These are phyloP conservation scores for Ceratobasidium sp. DNA, from an alignment of 1,284 basidiomycete species.

Conservation along the genomic window DNA sequence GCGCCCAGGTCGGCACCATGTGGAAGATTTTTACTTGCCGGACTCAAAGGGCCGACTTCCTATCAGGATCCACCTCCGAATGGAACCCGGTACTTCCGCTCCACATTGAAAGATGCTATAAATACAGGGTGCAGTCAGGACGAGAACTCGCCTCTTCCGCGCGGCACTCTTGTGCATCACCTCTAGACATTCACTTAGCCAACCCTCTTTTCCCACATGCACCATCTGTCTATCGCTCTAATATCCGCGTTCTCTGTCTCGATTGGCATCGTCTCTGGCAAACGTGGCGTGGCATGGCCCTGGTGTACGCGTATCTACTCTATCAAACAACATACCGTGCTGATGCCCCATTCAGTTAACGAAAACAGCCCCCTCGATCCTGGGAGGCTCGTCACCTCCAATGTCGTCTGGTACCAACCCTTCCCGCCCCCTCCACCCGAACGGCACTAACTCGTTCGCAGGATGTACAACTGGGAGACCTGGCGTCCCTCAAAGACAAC, in stretches of 20 bases:
- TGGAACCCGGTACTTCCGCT: neutral
- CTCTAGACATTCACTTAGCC: neutral
- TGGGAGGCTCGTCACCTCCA: conserved; percentile 14
- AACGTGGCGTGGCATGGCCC: conserved; percentile 42
- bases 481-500: conserved; percentile 37
- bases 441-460: neutral
- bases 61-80: neutral
- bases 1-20: neutral
- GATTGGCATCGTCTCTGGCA: neutral
- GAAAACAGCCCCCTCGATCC: neutral
- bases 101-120: neutral
- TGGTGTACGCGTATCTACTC: conserved; percentile 31
- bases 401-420: conserved; percentile 14
- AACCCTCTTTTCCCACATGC: neutral
- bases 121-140: neutral
- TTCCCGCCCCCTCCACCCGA: neutral
- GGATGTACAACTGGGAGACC: conserved; percentile 45
- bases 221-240: no score
- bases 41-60: neutral
- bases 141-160: no score
- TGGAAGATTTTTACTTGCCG: neutral
- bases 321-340: conserved; percentile 2
- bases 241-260: no score
- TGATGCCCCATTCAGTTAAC: conserved; percentile 19
- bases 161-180: no score